These are phyloP conservation scores for Crassisporium funariophilum DNA, from an alignment of 768 basidiomycete genomes.

Conservation along the genomic window DNA sequence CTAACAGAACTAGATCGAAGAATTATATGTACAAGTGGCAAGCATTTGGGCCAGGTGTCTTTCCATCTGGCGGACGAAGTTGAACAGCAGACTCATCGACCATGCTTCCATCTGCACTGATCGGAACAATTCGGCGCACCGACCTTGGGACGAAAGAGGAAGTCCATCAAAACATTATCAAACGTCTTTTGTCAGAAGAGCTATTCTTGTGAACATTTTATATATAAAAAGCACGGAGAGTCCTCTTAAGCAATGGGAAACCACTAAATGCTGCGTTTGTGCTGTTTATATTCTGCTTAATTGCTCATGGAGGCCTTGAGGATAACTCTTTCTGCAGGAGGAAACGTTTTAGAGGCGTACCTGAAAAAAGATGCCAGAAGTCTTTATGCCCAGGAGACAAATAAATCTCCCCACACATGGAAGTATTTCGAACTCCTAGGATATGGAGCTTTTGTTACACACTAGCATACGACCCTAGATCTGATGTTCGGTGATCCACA, in stretches of 20 bases:
- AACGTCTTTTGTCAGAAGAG: slow-evolving; percentile 8
- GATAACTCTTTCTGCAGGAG: slow-evolving; percentile 24
- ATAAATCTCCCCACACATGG: slow-evolving; percentile 48
- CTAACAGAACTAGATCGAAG: too few relatives aligned
- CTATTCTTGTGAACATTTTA: slow-evolving; percentile 9
- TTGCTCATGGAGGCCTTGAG: slow-evolving; percentile 10
- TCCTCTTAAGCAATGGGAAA: not conserved
- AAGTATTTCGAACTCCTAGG: slow-evolving; percentile 42
- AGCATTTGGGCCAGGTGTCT: not conserved
- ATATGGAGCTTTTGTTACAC: slow-evolving; percentile 42
- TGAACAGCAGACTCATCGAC: slow-evolving; percentile 13
- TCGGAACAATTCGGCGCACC: slow-evolving; percentile 41
- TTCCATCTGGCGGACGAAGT: slow-evolving; percentile 13
- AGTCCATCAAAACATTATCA: slow-evolving; percentile 16
- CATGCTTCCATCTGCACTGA: slow-evolving; percentile 28
- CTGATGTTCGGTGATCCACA: slow-evolving; percentile 64
- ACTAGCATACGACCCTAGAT: slow-evolving; percentile 66
- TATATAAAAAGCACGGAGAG: slow-evolving; percentile 1
- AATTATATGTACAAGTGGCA: too few relatives aligned
- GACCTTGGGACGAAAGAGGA: slow-evolving; percentile 23
- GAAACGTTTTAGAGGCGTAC: slow-evolving; percentile 33
- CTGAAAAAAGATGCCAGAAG: slow-evolving; percentile 41
- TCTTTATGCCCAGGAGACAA: slow-evolving; percentile 33
- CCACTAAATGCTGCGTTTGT: not conserved
- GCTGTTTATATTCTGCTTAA: not conserved